phyloP scores from a whole-genome alignment of 2,329 filamentous ascomycete species.

The Gaeumannomyces tritici region DNA sequence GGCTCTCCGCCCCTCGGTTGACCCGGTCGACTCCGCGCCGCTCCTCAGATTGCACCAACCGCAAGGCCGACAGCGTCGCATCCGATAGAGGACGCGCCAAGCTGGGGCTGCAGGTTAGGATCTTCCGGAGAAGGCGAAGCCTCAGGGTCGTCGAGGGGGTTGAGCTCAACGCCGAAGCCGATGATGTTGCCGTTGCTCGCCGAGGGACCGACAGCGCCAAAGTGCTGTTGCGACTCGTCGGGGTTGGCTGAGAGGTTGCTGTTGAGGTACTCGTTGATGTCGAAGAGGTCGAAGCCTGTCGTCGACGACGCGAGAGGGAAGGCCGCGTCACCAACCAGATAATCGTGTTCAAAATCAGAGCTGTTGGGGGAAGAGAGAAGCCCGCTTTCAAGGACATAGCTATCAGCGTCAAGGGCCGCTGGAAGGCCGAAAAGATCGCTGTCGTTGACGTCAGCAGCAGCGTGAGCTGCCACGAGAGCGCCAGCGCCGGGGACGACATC shows the following conservation, averaged over 20 bases:
- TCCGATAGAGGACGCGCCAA: slow-evolving; percentile 65
- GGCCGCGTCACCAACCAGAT: slow-evolving; percentile 53
- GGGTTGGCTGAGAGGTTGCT: slow-evolving; percentile 25
- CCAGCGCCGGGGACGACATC: slow-evolving; percentile 26
- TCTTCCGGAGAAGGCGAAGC: slow-evolving; percentile 52
- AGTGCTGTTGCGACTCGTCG: slow-evolving; percentile 1
- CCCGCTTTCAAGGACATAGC: slow-evolving; percentile 67
- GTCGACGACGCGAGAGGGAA: slow-evolving; percentile 27
- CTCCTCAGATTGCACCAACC: slow-evolving; percentile 54
- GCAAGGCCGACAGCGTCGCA: slow-evolving; percentile 66
- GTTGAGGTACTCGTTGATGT: slow-evolving; percentile 46
- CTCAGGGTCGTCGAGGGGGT: slow-evolving; percentile 47
- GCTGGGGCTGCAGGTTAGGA: slow-evolving; percentile 64
- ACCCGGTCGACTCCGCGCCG: slow-evolving; percentile 30
- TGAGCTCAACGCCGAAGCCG: slow-evolving; percentile 41
- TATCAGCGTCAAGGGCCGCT: slow-evolving; percentile 62
- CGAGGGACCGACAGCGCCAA: slow-evolving; percentile 18
- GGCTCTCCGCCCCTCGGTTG: slow-evolving; percentile 7
- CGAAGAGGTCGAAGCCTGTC: slow-evolving; percentile 24
- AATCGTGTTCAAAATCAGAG: slow-evolving; percentile 56
- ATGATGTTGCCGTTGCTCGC: slow-evolving; percentile 29
- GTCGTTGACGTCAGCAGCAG: slow-evolving; percentile 58
- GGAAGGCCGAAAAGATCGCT: slow-evolving; percentile 59
- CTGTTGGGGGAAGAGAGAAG: slow-evolving; percentile 65
- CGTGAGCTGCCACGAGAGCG: slow-evolving; percentile 43